Evolutionary conservation across 352 stramenopile species (phyloP), one percentile per base, ranked within the genome.

Genomic region (Globisporangium mamillatum): DNA sequence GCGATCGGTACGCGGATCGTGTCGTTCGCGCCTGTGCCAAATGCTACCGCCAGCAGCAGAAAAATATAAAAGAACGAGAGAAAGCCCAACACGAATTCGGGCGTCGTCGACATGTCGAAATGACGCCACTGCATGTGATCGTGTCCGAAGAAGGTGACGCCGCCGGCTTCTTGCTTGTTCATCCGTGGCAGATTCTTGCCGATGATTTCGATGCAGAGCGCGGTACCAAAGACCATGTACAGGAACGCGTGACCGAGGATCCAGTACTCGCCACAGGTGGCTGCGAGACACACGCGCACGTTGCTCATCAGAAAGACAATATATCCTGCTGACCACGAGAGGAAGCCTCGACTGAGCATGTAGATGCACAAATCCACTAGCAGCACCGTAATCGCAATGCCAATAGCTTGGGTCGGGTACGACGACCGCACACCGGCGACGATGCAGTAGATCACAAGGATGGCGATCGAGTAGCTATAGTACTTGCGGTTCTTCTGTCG

Each of bases 11-110:
- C 74, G 1, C 63, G 75, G 18, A 92, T 80, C 8, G 71, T 76
- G 2, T 82, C 67, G 57, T 89, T 81, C 0, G 72, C 74, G 36
- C 88, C 67, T 12, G 79, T 82, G 6, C 80, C 80, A 63, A 96
- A 96, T 3, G 84, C 87, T 16, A 93, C 83, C 0, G 80, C 84
- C 8, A 96, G 75, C 25, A 96, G 72, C 59, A 96, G 60, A 65
- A 94, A 94, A 36, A 96, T 72, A 55, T 94, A 96, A 66, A 94
- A 89, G 61, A 96, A 96, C 6, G 83, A 94, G 6, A 96, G 54
- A 54, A 94, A 86, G 0, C 88, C 88, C 6, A 96, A 60, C 24
- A 89, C 88, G 50, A 96, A 96, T 61, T 96, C 87, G 1, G 88
- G 86, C 2, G 82, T 94, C 8, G 84, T 93, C 7, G 84, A 88